Conservation (phyloP, 164 flowering plant species). For the Macadamia tetraphylla region DNA sequence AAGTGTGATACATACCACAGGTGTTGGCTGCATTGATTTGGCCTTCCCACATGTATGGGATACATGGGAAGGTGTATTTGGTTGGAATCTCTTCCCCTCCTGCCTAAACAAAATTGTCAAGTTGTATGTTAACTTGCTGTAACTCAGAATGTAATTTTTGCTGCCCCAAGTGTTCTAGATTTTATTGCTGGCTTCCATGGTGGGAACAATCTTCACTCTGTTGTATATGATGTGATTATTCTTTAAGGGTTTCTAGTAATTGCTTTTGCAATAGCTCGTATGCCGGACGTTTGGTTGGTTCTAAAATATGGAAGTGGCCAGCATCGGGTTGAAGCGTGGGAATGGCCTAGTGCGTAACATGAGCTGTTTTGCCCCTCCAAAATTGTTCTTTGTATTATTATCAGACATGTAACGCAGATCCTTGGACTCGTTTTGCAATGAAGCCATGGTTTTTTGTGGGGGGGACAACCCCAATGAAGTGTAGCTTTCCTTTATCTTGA, state of each 20-base stretch:
- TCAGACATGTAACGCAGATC: not conserved
- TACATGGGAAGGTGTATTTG: constrained; percentile 21
- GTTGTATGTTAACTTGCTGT: constrained; percentile 29
- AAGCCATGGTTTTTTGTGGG: too few species aligned
- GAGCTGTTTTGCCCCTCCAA: not conserved
- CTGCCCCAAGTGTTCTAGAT: constrained; percentile 19
- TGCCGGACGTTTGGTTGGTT: constrained; percentile 25
- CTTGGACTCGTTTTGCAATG: not conserved
- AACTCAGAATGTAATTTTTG: constrained; percentile 33
- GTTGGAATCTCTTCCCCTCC: constrained; percentile 7
- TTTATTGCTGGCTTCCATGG: constrained; percentile 15
- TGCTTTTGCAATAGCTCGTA: constrained; percentile 16
- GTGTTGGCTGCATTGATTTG: not conserved
- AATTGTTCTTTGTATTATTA: not conserved
- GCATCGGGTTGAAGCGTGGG: not conserved
- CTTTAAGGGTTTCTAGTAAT: constrained; percentile 23
- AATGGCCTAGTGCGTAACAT: not conserved
- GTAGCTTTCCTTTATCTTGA: too few species aligned
- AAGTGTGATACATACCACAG: not conserved
- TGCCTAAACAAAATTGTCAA: not conserved
- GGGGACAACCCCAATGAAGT: too few species aligned
- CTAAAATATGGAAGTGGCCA: constrained; percentile 3
- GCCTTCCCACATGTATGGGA: constrained; percentile 14
- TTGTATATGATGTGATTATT: constrained; percentile 60
- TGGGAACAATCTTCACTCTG: constrained; percentile 28